A percentile compares a stretch with the other conserved stretches of the same genome.
These are phyloP conservation scores for Globisporangium cylindrosporum DNA, from an alignment of 352 stramenopile genomes.

Conservation along the genomic window DNA sequence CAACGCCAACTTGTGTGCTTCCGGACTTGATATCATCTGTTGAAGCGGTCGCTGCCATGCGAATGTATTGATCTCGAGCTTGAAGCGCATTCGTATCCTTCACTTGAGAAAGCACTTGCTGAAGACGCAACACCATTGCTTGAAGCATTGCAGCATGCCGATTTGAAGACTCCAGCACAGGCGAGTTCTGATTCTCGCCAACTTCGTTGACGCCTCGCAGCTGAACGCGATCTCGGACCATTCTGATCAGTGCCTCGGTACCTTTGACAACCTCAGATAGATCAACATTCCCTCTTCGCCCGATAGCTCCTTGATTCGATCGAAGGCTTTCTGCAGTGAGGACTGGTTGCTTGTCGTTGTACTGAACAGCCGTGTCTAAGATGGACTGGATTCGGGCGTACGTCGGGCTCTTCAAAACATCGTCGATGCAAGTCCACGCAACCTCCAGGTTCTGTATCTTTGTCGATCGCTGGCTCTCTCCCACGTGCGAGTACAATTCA, in stretches of 20 bases:
- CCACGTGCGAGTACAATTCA: constrained; percentile 33
- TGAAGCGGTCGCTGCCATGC: constrained; percentile 24
- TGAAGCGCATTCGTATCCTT: constrained; percentile 34
- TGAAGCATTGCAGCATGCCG: constrained; percentile 29
- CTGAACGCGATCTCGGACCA: constrained; percentile 23
- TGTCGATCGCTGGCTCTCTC: constrained; percentile 21
- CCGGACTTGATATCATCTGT: background rate
- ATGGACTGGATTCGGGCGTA: constrained; percentile 29
- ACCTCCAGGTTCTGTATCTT: constrained; percentile 22
- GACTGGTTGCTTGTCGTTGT: constrained; percentile 34
- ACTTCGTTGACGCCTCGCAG: constrained; percentile 21
- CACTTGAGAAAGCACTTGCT: constrained; percentile 28
- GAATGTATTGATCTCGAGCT: constrained; percentile 32
- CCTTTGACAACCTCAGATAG: constrained; percentile 34
- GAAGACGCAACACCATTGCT: constrained; percentile 33
- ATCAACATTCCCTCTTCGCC: constrained; percentile 19
- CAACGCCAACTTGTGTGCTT: constrained; percentile 9
- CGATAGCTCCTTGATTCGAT: constrained; percentile 17
- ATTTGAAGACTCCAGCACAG: constrained; percentile 21
- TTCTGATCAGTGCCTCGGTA: constrained; percentile 32
- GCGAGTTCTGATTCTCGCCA: constrained; percentile 12
- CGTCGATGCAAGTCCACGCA: constrained; percentile 34
- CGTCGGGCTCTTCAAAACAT: constrained; percentile 10
- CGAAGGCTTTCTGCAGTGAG: constrained; percentile 26
- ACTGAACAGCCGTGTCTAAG: constrained; percentile 29